Conservation (phyloP, 1,139 yeast genomes). For the Geotrichum klebahnii region DNA sequence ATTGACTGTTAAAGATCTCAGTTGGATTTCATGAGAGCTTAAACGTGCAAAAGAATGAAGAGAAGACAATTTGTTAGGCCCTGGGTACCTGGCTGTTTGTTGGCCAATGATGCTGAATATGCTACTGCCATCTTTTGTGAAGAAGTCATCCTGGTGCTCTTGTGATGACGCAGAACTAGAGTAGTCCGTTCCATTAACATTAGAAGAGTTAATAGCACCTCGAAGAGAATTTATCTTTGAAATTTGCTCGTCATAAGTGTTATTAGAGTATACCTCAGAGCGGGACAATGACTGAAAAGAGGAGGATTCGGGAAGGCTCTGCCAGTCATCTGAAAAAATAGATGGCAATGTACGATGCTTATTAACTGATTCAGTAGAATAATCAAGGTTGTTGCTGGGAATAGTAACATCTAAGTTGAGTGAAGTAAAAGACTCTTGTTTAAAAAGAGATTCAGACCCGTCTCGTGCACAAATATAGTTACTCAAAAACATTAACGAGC, state of each 20-base stretch:
- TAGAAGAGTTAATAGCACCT: too few species aligned
- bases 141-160: not conserved
- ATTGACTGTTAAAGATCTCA: conserved; percentile 14
- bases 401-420: not conserved
- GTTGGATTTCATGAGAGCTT: conserved; percentile 14
- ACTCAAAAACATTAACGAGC: conserved; percentile 16
- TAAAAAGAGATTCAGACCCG: not conserved
- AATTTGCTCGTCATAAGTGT: not conserved
- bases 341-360: not conserved
- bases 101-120: not conserved
- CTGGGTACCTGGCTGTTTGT: not conserved
- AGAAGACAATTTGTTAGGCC: not conserved
- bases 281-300: not conserved
- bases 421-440: not conserved
- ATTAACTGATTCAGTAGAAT: too few species aligned
- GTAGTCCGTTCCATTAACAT: too few species aligned
- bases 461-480: conserved; percentile 8
- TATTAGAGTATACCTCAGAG: not conserved
- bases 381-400: too few species aligned
- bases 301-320: conserved; percentile 5
- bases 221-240: not conserved
- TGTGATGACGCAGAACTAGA: too few species aligned
- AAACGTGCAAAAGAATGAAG: conserved; percentile 1
- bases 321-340: conserved; percentile 6
- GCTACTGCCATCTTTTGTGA: not conserved